Evolutionary conservation across 2,329 filamentous ascomycete species (phyloP).

Genomic region (Hirsutella rhossiliensis): DNA sequence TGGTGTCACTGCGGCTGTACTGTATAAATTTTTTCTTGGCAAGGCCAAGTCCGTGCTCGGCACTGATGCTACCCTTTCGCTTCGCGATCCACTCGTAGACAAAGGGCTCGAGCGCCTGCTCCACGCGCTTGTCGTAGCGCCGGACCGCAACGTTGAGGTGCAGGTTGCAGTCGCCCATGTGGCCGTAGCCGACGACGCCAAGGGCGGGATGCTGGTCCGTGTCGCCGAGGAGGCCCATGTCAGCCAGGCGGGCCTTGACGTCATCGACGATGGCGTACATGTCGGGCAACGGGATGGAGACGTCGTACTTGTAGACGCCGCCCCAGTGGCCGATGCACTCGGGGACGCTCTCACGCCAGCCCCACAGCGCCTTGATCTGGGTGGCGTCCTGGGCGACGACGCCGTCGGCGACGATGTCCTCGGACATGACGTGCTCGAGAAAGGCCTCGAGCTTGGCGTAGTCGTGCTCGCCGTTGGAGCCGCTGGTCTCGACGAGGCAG

Average conservation of each 20-base stretch:
- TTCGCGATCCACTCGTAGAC: constrained; percentile 95
- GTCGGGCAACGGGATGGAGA: constrained; percentile 81
- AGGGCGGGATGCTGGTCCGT: constrained; percentile 67
- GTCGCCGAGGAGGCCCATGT: constrained; percentile 66
- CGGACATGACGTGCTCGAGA: constrained; percentile 81
- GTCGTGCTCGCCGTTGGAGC: constrained; percentile 89
- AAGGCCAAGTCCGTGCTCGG: constrained; percentile 86
- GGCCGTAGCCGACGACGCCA: constrained; percentile 89
- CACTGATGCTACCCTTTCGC: constrained; percentile 85
- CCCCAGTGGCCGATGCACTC: constrained; percentile 84
- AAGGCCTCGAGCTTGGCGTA: constrained; percentile 82
- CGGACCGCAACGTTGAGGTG: constrained; percentile 84
- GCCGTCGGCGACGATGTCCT: constrained; percentile 78
- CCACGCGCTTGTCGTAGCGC: constrained; percentile 75
- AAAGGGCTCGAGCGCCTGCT: constrained; percentile 81
- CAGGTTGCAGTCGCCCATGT: constrained; percentile 95
- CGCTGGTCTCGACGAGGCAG: constrained; percentile 91
- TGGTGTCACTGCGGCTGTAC: constrained; percentile 80
- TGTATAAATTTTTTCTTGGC: constrained; percentile 94
- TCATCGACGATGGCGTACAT: constrained; percentile 88
- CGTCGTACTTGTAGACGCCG: constrained; percentile 96
- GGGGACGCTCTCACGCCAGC: constrained; percentile 85
- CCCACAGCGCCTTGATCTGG: constrained; percentile 75
- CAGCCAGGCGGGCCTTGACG: constrained; percentile 56
- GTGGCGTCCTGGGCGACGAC: constrained; percentile 90